Base-by-base conservation (phyloP, 306 rosid genomes). In the Arachis hypogaea region DNA sequence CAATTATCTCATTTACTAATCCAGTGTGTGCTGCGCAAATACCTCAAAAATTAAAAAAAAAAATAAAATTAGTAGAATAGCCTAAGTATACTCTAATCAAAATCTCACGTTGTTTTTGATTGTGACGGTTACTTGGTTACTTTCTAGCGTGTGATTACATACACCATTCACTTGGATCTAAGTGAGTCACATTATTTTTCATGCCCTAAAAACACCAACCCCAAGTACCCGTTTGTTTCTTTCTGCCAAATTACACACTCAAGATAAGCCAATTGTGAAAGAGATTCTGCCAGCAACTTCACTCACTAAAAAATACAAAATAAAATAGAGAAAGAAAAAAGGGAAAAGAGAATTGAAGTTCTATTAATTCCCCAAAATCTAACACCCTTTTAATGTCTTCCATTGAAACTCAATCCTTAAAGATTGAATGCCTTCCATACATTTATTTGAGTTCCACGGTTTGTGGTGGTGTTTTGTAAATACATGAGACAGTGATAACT, bases 361-460 rank as follows among this genome's bases (percentile, higher is more conserved):
- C 0, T 4, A 33, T 65, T 72, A 22, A 54, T 18, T 7, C 55
- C 41, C 47, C 55, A 71, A 72, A 51, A 30, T 51, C 28, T 22
- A 51, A 44, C 59, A 5, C 28, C 67, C 71, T 54, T 80, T 5
- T 2, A 80, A 40, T 80, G 59, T 7, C 84, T 75, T 82, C 82
- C 82, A 77, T 69, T 72, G 86, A 88, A 95, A 78, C 85, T 86
- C 87, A 82, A 87, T 95, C 99, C 44, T 33, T 6, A 42, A 18
- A 63, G 61, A 79, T 87, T 81, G 66, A 89, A 57, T 74, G 5
- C 52, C 91, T 83, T 87, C 99, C 99, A 86, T 82, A 68, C 98
- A 79, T 85, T 47, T 47, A 59, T 6, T 30, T 28, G 11, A 33
- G 47, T 73, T 30, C 82, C 60, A 51, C 44, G 59, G 33, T 73